Evolutionary conservation across 768 basidiomycete species (phyloP), one percentile per base, ranked within the genome.

Genomic region (Suillus fuscotomentosus): DNA sequence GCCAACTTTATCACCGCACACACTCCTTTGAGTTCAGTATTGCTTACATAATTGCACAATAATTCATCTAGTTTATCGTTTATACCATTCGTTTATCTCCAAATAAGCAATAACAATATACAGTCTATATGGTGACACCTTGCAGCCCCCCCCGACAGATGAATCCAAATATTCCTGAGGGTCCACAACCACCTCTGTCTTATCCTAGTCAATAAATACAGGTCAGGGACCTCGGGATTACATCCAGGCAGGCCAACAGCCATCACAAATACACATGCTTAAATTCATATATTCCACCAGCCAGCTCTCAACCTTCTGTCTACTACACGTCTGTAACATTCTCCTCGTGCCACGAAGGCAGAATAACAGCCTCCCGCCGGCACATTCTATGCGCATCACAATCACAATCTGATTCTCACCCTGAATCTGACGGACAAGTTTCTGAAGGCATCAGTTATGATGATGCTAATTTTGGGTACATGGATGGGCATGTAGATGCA

Each of bases 1-100:
- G 85, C 83, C 24, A 79, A 84, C 27, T 92, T 88, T 67, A 84
- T 94, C 62, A 70, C 81, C 17, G 78, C 83, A 66, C 82, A 91
- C 66, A 89, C 90, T 1, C 80, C 88, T 24, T 83, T 92, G 31
- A 27, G 27, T 27, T 3, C 3, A 17, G 57, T 27, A 42, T 27
- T 27, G 27, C 27, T 27, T 27, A 27, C 27, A 27, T 27, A 27
- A 27, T 27, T 27, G 27, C 27, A 27, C 27, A 27, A 27, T 27
- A 3, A 27, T 27, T 27, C 27, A 27, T 27, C 27, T 27, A 27
- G 27, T 27, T 27, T 27, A 27, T 27, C 27, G 27, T 27, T 27
- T 27, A 27, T 27, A 27, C 27, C 27, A 3, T 27, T 27, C 27
- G 27, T 27, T 27, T 27, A 27, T 31, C 27, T 31, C 27, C 27